Evolutionary conservation across 805 yeast species (phyloP).

Genomic region (Candida xiaguanensis): DNA sequence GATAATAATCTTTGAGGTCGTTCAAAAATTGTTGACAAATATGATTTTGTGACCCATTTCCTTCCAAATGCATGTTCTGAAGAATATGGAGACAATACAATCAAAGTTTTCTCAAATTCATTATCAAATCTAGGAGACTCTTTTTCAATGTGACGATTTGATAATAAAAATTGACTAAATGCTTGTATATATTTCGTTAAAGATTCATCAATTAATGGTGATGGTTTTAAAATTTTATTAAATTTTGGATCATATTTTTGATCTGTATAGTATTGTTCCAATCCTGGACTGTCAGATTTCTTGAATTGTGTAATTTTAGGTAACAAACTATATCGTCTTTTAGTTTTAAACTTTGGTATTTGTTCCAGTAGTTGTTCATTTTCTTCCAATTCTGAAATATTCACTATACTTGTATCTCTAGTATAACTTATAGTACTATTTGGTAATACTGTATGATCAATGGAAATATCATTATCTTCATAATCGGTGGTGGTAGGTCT

Average conservation of each 20-base stretch:
- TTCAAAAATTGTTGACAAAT: slow-evolving; percentile 69
- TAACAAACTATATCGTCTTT: slow-evolving; percentile 25
- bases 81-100: slow-evolving; percentile 67
- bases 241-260: slow-evolving; percentile 17
- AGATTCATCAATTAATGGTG: slow-evolving; percentile 32
- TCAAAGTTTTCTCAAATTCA: slow-evolving; percentile 47
- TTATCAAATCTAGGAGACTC: slow-evolving; percentile 36
- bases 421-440: slow-evolving; percentile 24
- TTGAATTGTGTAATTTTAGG: slow-evolving; percentile 20
- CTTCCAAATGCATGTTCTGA: slow-evolving; percentile 72
- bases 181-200: slow-evolving; percentile 35
- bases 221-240: slow-evolving; percentile 30
- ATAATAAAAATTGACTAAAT: slow-evolving; percentile 39
- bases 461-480: slow-evolving; percentile 29
- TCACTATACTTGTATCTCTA: slow-evolving; percentile 29
- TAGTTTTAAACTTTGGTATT: slow-evolving; percentile 34
- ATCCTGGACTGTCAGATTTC: slow-evolving; percentile 14
- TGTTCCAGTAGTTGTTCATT: slow-evolving; percentile 32
- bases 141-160: slow-evolving; percentile 39
- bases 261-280: slow-evolving; percentile 12
- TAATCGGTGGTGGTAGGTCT: slow-evolving; percentile 34
- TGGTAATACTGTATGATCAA: slow-evolving; percentile 36
- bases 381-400: slow-evolving; percentile 32
- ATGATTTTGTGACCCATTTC: slow-evolving; percentile 69
- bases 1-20: slow-evolving; percentile 79